phyloP scores from a whole-genome alignment of 192 early-diverging fungal genomes.

The Linnemannia exigua region DNA sequence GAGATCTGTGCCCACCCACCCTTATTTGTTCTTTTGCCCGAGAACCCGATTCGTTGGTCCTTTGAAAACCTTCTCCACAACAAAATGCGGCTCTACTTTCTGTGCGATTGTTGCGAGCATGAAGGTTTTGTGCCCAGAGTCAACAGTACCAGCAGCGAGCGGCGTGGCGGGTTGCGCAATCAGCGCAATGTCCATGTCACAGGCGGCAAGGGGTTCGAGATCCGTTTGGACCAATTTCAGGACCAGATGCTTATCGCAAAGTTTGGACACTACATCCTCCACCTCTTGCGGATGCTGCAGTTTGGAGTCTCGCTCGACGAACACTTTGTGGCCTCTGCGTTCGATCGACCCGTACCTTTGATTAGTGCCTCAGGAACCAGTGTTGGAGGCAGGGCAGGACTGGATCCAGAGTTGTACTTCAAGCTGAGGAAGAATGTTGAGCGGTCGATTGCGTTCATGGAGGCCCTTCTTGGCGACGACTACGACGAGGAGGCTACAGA shows the following conservation, averaged over 20 bases:
- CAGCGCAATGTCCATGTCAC: slow-evolving; percentile 38
- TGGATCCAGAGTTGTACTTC: slow-evolving; percentile 31
- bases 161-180: neutral
- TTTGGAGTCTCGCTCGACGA: slow-evolving; percentile 37
- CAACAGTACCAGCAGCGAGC: neutral
- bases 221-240: slow-evolving; percentile 39
- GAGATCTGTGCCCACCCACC: slow-evolving; percentile 42
- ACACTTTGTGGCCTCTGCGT: slow-evolving; percentile 39
- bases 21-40: slow-evolving; percentile 40
- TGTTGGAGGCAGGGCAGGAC: slow-evolving; percentile 7
- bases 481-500: slow-evolving; percentile 37
- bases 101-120: slow-evolving; percentile 45
- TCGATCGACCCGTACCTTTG: slow-evolving; percentile 26
- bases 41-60: slow-evolving; percentile 36
- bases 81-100: slow-evolving; percentile 48
- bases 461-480: slow-evolving; percentile 34
- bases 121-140: neutral
- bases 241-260: slow-evolving; percentile 40
- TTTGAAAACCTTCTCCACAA: slow-evolving; percentile 43
- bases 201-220: slow-evolving; percentile 28
- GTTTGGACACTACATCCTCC: slow-evolving; percentile 46
- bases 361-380: slow-evolving; percentile 13
- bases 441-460: slow-evolving; percentile 46
- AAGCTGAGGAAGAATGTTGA: slow-evolving; percentile 38
- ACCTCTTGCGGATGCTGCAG: slow-evolving; percentile 44